Evolutionary conservation across 164 flowering plant genomes (phyloP), one percentile per base, ranked within the genome.

Genomic region (Vitis rupestris): DNA sequence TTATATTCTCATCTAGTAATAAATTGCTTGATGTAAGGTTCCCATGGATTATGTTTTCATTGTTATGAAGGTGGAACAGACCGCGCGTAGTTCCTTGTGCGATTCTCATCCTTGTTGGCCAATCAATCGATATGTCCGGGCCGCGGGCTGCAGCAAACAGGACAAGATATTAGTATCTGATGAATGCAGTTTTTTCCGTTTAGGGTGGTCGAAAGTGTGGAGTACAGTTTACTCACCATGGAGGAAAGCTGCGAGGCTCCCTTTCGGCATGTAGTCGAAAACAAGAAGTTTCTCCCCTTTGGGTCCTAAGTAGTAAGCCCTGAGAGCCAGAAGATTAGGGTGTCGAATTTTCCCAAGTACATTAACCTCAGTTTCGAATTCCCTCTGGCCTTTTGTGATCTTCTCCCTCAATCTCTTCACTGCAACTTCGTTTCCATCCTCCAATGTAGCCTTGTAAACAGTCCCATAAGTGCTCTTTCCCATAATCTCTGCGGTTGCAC

Each of bases 211-310:
- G 27, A 23, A 23, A 23, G 27, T 23, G 27, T 23, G 27, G 27
- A 23, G 27, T 23, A 23, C 27, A 23, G 27, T 23, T 23, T 23
- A 23, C 65, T 55, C 49, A 73, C 76, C 76, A 56, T 73, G 77
- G 58, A 74, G 69, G 58, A 74, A 65, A n/a, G 77, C 13, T 17
- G 77, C 73, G 49, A 74, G 77, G 52, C 73, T 74, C 11, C 77
- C 77, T 37, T 58, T 69, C 13, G 72, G 76, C 94, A 92, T 82
- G 86, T 79, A 88, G 84, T 96, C 99, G 68, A 87, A 96, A 61
- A 92, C 97, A 16, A 96, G 95, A 71, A 96, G 97, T 84, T 93
- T 96, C 83, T 96, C 99, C 66, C 97, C 97, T 76, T 90, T 96
- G 37, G 98, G 97, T 9, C 99, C 99, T 76, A 91, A 69, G 79